Base-by-base conservation (phyloP, 2,329 filamentous ascomycete species). In the Sphaerulina musiva region DNA sequence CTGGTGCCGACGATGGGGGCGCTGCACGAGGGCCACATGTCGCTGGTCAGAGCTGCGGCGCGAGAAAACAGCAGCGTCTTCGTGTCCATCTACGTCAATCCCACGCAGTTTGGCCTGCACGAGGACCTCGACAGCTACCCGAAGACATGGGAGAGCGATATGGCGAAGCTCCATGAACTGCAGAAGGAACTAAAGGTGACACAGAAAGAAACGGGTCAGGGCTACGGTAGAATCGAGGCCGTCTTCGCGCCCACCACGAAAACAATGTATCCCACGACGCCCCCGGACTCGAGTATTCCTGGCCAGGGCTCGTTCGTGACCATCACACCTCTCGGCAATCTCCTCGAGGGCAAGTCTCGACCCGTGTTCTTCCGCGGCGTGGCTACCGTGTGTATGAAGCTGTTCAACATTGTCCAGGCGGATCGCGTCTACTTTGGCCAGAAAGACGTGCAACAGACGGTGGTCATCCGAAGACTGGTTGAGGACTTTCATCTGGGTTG, bases 1-100 rank as follows among this genome's bases (percentile, higher is more conserved):
- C 82, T 98, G 29, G 90, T 98, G 36, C 93, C 93, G 1, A 98
- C 93, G 32, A 97, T 98, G 93, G 93, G 93, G 59, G 93, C 93
- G 47, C 80, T 98, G n/a, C 93, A 98, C 72, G 81, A 84, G 52
- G 93, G 93, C 40, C 93, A 98, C 73, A 73, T 95, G 48, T 87
- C 87, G 3, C 80, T 98, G 20, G 86, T 95, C 65, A 86, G 89
- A 55, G 81, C 84, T 63, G 93, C 93, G 2, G 91, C 91, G 1
- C 76, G 78, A 46, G 89, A 95, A 65, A 93, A 90, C 73, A 86
- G 87, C 61, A 81, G 90, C 63, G 87, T 97, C 53, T 84, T 96
- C 58, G 87, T 98, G 53, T 90, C 86, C 68, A 85, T 97, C 63
- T 98, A 92, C 71, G 87, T 98, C 66, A 98, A 98, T 71, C 93